Percentiles rank a stretch among this genome's conserved stretches.
Conservation (phyloP, 2,329 filamentous ascomycete species). For the Pseudocercospora cruenta region DNA sequence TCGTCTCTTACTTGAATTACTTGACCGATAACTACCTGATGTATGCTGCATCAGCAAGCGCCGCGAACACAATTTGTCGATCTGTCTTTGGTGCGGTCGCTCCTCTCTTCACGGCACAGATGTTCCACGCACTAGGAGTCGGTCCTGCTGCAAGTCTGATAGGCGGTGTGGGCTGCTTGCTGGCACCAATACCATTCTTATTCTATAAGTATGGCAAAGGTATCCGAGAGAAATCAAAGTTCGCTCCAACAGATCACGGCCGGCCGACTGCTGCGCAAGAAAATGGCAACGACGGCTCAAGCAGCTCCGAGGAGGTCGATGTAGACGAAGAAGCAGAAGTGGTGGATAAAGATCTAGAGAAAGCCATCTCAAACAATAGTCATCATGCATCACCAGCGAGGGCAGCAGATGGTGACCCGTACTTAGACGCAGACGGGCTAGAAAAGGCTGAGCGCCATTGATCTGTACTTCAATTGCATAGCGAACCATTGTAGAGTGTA, state of each 20-base stretch:
- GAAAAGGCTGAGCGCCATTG: conserved; percentile 20
- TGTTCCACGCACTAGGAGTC: conserved; percentile 39
- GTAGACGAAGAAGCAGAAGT: conserved; percentile 7
- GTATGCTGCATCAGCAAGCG: conserved; percentile 4
- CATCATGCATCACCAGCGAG: not conserved
- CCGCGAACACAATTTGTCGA: conserved; percentile 32
- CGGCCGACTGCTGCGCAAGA: not conserved
- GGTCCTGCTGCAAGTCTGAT: conserved; percentile 44
- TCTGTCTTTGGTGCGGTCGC: conserved; percentile 36
- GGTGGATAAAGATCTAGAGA: conserved; percentile 10
- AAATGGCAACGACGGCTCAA: not conserved
- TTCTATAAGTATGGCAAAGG: conserved; percentile 25
- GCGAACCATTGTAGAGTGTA: not conserved
- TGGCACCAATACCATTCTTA: conserved; percentile 37
- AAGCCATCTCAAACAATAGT: conserved; percentile 2
- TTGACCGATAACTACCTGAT: conserved; percentile 41
- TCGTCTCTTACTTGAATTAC: conserved; percentile 59
- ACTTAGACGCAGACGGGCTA: conserved; percentile 24
- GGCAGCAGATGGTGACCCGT: conserved; percentile 13
- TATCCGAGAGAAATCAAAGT: conserved; percentile 21
- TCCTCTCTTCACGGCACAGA: conserved; percentile 38
- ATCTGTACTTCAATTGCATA: not conserved
- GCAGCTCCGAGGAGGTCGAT: conserved; percentile 14
- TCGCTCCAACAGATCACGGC: conserved; percentile 21
- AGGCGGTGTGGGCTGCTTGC: conserved; percentile 47